Evolutionary conservation across 352 stramenopile genomes (phyloP).

Genomic region (Pythium phragmitis): DNA sequence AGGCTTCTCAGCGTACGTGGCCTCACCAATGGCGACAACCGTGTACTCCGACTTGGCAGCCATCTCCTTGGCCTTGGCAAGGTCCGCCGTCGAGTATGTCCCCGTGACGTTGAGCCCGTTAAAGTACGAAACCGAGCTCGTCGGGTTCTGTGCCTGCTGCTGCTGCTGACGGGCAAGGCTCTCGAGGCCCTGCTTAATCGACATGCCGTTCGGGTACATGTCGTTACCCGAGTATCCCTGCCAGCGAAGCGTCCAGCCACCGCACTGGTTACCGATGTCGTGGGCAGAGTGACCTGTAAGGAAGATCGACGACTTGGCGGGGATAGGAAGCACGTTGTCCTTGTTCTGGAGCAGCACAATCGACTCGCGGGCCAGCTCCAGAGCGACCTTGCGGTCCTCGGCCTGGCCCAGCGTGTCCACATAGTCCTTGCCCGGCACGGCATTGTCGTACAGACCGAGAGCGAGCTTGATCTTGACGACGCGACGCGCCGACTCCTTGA

Average conservation of each 20-base stretch:
- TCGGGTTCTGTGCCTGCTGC: neutral
- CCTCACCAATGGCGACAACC: slow-evolving; percentile 6
- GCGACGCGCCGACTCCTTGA: slow-evolving; percentile 25
- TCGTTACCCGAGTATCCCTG: slow-evolving; percentile 75
- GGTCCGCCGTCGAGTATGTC: slow-evolving; percentile 41
- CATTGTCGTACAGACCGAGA: slow-evolving; percentile 26
- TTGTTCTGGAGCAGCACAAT: slow-evolving; percentile 87
- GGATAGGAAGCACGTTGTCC: slow-evolving; percentile 53
- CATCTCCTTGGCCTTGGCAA: slow-evolving; percentile 51
- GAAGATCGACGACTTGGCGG: slow-evolving; percentile 40
- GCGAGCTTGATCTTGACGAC: slow-evolving; percentile 30
- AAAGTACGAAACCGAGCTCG: slow-evolving; percentile 34
- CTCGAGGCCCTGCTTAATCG: slow-evolving; percentile 54
- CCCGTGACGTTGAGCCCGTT: slow-evolving; percentile 61
- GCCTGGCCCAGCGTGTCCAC: slow-evolving; percentile 33
- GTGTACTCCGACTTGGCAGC: slow-evolving; percentile 19
- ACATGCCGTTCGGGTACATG: slow-evolving; percentile 61
- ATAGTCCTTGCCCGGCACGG: slow-evolving; percentile 23
- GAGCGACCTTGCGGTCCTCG: slow-evolving; percentile 23
- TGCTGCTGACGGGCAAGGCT: slow-evolving; percentile 19
- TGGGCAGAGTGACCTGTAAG: slow-evolving; percentile 70
- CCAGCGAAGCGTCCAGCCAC: slow-evolving; percentile 78
- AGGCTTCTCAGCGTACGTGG: slow-evolving; percentile 79
- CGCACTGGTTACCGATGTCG: slow-evolving; percentile 69
- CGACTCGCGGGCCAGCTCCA: slow-evolving; percentile 31